Percentiles rank a stretch among this genome's conserved stretches.
Conservation (phyloP, 2,329 filamentous ascomycete genomes). For the Chaetomium olivaceum region DNA sequence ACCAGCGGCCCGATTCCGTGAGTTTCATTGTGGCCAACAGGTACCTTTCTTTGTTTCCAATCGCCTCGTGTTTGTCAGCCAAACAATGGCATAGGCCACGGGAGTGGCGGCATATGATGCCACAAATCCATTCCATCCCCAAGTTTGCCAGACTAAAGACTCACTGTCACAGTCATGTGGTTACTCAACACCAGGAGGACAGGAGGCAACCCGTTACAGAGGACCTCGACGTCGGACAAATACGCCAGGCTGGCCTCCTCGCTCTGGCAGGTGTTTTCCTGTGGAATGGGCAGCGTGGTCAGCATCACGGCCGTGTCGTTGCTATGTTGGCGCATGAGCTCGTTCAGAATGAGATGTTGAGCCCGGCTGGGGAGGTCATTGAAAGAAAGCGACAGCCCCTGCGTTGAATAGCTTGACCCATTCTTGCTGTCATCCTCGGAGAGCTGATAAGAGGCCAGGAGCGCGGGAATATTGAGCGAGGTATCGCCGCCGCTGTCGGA, state of each 20-base stretch:
- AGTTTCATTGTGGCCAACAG: conserved; percentile 13
- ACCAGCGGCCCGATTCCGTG: neutral
- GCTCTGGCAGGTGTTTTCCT: conserved; percentile 72
- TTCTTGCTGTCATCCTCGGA: conserved; percentile 34
- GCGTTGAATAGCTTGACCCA: conserved; percentile 55
- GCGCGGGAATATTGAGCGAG: conserved; percentile 47
- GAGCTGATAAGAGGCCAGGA: conserved; percentile 45
- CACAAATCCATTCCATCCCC: conserved; percentile 11
- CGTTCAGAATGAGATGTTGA: conserved; percentile 84
- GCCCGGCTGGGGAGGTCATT: conserved; percentile 83
- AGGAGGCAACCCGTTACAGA: conserved; percentile 75
- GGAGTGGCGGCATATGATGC: neutral
- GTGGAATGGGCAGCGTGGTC: conserved; percentile 79
- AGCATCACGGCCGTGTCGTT: conserved; percentile 74
- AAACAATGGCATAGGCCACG: conserved; percentile 18
- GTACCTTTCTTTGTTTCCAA: conserved; percentile 22
- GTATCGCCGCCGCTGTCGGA: conserved; percentile 37
- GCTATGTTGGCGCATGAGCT: conserved; percentile 72
- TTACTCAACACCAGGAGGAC: conserved; percentile 80
- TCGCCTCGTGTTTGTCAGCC: conserved; percentile 1
- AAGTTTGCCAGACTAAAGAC: conserved; percentile 49
- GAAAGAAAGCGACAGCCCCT: conserved; percentile 72
- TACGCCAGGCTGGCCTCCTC: conserved; percentile 72
- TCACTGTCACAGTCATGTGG: conserved; percentile 85
- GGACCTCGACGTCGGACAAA: conserved; percentile 73